Evolutionary conservation across 306 rosid genomes (phyloP).

Genomic region (Quercus engelmannii): DNA sequence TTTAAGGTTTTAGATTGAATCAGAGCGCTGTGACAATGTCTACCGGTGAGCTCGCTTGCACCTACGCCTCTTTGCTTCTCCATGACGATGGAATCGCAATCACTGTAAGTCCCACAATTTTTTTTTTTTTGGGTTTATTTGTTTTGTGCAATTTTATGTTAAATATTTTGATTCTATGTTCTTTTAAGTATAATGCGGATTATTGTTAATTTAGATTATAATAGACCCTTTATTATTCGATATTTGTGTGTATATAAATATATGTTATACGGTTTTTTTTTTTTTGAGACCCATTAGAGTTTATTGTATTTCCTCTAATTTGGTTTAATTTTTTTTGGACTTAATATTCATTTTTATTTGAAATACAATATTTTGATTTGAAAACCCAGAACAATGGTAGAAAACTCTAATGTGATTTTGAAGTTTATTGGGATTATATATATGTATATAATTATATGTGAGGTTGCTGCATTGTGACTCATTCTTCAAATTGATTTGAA

Average conservation of each 20-base stretch:
- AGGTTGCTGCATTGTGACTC: not conserved
- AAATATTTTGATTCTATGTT: too few relatives aligned
- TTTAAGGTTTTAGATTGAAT: not conserved
- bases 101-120: conserved; percentile 40
- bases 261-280: too few relatives aligned
- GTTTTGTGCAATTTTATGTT: not conserved
- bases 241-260: too few relatives aligned
- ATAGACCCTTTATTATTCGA: not conserved
- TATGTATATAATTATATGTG: not conserved
- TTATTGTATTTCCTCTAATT: not conserved
- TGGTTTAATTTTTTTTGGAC: not conserved
- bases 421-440: not conserved
- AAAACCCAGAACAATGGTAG: too few relatives aligned
- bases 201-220: not conserved
- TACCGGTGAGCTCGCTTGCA: conserved; percentile 51
- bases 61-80: conserved; percentile 58
- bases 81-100: conserved; percentile 62
- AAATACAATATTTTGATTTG: too few relatives aligned
- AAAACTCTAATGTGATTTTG: not conserved
- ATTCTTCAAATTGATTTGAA: not conserved
- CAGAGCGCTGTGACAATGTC: conserved; percentile 34
- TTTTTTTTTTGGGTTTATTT: not conserved
- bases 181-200: too few relatives aligned
- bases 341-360: too few relatives aligned
- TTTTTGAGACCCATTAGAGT: not conserved